Conservation (phyloP, 2,329 filamentous ascomycete genomes). For the Aschersonia sp. region DNA sequence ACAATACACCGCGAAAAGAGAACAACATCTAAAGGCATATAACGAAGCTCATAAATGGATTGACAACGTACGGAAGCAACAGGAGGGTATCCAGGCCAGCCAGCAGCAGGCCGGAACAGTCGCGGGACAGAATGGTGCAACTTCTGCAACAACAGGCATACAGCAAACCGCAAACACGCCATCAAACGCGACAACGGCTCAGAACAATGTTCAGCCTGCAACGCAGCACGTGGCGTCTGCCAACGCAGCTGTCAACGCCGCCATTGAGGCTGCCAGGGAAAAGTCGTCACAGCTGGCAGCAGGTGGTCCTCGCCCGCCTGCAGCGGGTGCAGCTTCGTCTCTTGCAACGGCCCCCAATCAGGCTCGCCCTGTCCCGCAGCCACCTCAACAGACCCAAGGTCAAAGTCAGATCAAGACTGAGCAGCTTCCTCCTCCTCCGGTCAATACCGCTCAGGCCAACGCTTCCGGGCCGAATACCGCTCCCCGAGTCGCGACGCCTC, state of each 20-base stretch:
- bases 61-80: conserved; percentile 30
- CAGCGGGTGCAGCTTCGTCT: conserved; percentile 13
- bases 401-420: conserved; percentile 15
- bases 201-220: conserved; percentile 13
- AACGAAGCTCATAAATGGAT: conserved; percentile 33
- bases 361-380: conserved; percentile 13
- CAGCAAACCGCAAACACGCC: conserved; percentile 11
- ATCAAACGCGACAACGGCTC: conserved; percentile 7
- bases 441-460: conserved; percentile 29
- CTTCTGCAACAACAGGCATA: conserved; percentile 10
- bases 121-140: conserved; percentile 10
- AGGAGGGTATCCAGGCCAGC: conserved; percentile 18
- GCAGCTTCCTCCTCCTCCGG: conserved; percentile 24
- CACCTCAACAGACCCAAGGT: conserved; percentile 11
- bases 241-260: conserved; percentile 27
- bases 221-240: conserved; percentile 20
- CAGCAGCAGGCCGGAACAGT: conserved; percentile 6
- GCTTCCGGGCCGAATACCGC: conserved; percentile 25
- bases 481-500: conserved; percentile 34
- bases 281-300: conserved; percentile 17
- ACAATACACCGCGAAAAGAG: conserved; percentile 27
- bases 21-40: conserved; percentile 28
- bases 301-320: conserved; percentile 13
- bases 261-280: conserved; percentile 30
- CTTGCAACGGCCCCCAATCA: conserved; percentile 11